Evolutionary conservation across 768 basidiomycete genomes (phyloP), one percentile per base, ranked within the genome.

Genomic region (Leucocoprinus leucothites): DNA sequence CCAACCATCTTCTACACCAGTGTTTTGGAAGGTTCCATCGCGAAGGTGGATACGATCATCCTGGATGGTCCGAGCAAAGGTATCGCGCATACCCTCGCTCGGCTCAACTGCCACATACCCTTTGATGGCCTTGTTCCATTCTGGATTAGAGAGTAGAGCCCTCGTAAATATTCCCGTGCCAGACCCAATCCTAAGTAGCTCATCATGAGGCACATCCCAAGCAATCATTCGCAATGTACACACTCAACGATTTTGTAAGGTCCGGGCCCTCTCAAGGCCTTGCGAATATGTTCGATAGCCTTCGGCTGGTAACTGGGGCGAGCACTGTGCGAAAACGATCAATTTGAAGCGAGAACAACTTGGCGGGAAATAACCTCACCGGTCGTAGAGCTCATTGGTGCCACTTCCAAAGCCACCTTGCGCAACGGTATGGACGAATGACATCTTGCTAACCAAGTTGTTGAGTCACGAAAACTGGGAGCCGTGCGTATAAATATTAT

Each of bases 161-260:
- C 91, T 82, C 9, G 93, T 91, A 68, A 94, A 96, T 52, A 97
- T 84, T 13, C 94, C 94, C 1, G 92, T 94, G 22, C 94, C 94
- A 4, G 87, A 73, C 9, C 92, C 94, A 28, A 91, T 79, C 64
- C 90, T 93, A 60, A 53, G 45, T 58, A 48, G 60, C 52, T 49
- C 9, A 4, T n/a, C n/a, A n/a, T n/a, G n/a, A n/a, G n/a, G n/a
- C n/a, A n/a, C n/a, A n/a, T n/a, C n/a, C n/a, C n/a, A n/a, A n/a
- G n/a, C n/a, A n/a, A 19, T 42, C 24, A 21, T 22, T 47, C 9
- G 16, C 14, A 34, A 34, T 53, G 3, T 38, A 38, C 16, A 38
- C 62, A 91, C 90, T 91, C 91, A 57, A 85, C 83, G 26, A 91
- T 71, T 56, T 87, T 86, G 19, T 88, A 64, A 1, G 77, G 75